Conservation (phyloP, 2,329 filamentous ascomycete genomes). For the Helotiales sp. region DNA sequence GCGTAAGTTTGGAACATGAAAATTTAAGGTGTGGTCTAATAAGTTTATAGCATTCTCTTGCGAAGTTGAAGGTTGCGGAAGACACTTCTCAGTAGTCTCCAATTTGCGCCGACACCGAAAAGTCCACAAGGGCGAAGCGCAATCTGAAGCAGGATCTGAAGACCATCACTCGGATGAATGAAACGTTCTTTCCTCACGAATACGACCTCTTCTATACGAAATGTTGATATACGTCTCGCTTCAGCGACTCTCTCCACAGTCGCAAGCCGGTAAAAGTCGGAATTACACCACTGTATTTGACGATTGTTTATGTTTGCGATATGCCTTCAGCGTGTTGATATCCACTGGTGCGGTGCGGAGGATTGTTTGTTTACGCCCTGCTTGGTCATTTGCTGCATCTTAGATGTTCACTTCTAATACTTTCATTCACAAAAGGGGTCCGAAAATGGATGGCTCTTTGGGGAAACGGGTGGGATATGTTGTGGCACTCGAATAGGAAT, state of each 20-base stretch:
- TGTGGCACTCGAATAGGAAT: neutral
- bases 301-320: conserved; percentile 21
- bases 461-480: neutral
- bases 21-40: conserved; percentile 15
- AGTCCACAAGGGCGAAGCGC: conserved; percentile 81
- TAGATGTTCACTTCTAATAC: conserved; percentile 18
- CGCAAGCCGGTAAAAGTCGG: conserved; percentile 7
- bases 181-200: neutral
- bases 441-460: conserved; percentile 8
- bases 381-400: neutral
- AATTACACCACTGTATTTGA: conserved; percentile 2
- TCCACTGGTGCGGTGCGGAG: conserved; percentile 5
- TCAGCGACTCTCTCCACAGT: neutral
- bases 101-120: conserved; percentile 94
- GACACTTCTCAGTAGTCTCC: conserved; percentile 95
- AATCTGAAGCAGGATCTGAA: conserved; percentile 63
- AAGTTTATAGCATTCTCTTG: conserved; percentile 76
- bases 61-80: conserved; percentile 90
- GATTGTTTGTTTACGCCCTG: conserved; percentile 2
- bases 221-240: conserved; percentile 8
- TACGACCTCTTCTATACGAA: neutral
- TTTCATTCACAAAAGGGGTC: conserved; percentile 7
- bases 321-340: conserved; percentile 18
- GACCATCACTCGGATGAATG: conserved; percentile 55
- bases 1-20: conserved; percentile 60